Evolutionary conservation across 2,329 filamentous ascomycete genomes (phyloP).

Genomic region (Diplodia scrobiculata): DNA sequence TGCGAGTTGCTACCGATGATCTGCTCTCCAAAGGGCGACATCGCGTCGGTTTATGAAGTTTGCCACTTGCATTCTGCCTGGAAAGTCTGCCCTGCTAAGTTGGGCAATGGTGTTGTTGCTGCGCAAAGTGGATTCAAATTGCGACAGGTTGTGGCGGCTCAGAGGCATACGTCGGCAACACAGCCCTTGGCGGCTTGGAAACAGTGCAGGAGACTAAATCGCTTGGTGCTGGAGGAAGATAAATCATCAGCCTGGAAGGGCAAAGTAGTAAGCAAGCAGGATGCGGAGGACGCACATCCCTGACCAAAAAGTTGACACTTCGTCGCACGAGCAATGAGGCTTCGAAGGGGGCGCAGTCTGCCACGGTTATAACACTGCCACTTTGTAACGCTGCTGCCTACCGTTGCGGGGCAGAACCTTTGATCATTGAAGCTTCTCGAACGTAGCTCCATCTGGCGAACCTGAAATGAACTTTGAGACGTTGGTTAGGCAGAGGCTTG

Average conservation of each 20-base stretch:
- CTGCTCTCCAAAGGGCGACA: background rate
- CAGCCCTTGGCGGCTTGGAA: background rate
- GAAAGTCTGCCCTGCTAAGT: background rate
- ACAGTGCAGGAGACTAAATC: background rate
- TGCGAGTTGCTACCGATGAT: background rate
- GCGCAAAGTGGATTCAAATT: background rate
- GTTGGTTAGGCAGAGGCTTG: background rate
- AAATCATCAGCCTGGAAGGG: no score
- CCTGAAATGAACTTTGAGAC: background rate
- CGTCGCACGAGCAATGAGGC: background rate
- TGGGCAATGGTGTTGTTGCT: background rate
- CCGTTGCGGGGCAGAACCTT: background rate
- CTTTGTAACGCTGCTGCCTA: background rate
- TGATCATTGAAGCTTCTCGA: no score
- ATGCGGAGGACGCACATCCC: slow-evolving; percentile 10
- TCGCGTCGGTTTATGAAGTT: background rate
- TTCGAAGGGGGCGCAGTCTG: background rate
- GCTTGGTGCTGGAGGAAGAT: background rate
- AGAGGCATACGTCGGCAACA: background rate
- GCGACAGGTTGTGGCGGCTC: background rate
- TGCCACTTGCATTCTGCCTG: background rate
- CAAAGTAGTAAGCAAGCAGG: background rate
- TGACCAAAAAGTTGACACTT: background rate
- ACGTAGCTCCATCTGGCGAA: background rate
- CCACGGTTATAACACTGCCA: background rate